phyloP scores from a whole-genome alignment of 1,284 basidiomycete species.

The Apiotrichum siamense region DNA sequence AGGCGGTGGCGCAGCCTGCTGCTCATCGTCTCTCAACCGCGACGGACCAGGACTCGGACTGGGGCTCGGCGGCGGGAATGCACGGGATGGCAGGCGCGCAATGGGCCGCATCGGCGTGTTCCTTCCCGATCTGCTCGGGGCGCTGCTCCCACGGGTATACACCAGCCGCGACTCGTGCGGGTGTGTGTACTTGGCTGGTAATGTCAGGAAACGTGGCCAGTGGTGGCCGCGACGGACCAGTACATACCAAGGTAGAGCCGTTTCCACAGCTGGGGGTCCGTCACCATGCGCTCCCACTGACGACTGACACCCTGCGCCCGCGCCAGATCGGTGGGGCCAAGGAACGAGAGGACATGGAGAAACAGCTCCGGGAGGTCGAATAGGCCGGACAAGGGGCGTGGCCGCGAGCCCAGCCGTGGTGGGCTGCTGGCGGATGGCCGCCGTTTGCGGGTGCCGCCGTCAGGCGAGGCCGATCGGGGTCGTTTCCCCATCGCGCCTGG shows the following conservation, averaged over 20 bases:
- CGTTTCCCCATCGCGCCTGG: constrained; percentile 11
- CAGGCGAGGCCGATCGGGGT: constrained; percentile 6
- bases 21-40: constrained; percentile 2
- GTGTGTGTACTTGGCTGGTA: constrained; percentile 40
- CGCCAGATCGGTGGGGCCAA: constrained; percentile 34
- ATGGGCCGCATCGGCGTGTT: constrained; percentile 28
- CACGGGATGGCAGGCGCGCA: constrained; percentile 36
- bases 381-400: constrained; percentile 19
- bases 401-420: too few relatives aligned
- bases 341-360: constrained; percentile 41
- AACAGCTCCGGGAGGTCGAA: constrained; percentile 46
- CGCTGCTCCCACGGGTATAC: constrained; percentile 12
- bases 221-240: too few relatives aligned
- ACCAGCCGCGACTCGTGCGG: constrained; percentile 40
- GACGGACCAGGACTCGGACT: neutral
- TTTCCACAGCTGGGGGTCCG: constrained; percentile 46
- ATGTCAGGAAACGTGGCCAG: constrained; percentile 9
- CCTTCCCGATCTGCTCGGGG: neutral
- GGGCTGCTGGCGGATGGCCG: too few relatives aligned
- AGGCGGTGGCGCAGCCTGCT: neutral
- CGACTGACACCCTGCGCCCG: constrained; percentile 35
- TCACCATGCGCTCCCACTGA: constrained; percentile 40
- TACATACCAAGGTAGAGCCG: constrained; percentile 37
- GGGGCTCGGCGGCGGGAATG: constrained; percentile 39
- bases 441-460: too few relatives aligned